Evolutionary conservation across 202 grass and related monocot genomes (phyloP).

Genomic region (Elaeis oleifera): DNA sequence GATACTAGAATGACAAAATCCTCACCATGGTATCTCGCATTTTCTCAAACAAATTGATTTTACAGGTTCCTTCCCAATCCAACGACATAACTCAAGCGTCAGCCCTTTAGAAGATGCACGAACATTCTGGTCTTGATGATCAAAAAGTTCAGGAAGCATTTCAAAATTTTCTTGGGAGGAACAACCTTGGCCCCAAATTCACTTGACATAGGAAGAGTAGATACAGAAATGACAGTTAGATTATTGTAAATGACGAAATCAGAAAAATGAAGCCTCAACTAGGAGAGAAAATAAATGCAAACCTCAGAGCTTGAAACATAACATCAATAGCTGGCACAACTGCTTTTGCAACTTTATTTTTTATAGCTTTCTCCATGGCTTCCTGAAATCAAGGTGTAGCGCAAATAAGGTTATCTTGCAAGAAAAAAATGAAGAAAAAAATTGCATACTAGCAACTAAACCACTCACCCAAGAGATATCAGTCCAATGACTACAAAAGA

Average conservation of each 20-base stretch:
- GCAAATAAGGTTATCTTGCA: neutral
- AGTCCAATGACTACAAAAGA: no score
- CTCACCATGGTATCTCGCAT: slow-evolving; percentile 97
- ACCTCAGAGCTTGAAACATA: slow-evolving; percentile 99
- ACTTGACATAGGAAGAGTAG: slow-evolving; percentile 27
- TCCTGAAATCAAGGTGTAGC: slow-evolving; percentile 44
- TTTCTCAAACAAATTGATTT: slow-evolving; percentile 97
- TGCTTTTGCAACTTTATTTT: slow-evolving; percentile 98
- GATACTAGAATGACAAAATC: slow-evolving; percentile 23
- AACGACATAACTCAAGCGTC: slow-evolving; percentile 91
- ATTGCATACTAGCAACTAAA: no score
- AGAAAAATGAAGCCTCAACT: slow-evolving; percentile 1
- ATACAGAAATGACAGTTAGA: neutral
- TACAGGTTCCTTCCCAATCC: slow-evolving; percentile 96
- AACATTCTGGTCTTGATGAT: slow-evolving; percentile 97
- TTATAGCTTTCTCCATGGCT: slow-evolving; percentile 97
- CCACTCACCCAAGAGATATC: no score
- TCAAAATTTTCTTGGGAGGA: slow-evolving; percentile 88
- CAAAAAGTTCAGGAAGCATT: slow-evolving; percentile 98
- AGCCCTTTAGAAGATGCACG: slow-evolving; percentile 93
- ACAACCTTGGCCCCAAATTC: slow-evolving; percentile 93
- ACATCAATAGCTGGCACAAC: slow-evolving; percentile 99
- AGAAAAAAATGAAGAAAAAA: neutral
- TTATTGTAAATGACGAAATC: neutral
- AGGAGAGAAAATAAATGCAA: slow-evolving; percentile 13